Base-by-base conservation (phyloP, 192 early-diverging fungal genomes). In the Diversispora eburnea region DNA sequence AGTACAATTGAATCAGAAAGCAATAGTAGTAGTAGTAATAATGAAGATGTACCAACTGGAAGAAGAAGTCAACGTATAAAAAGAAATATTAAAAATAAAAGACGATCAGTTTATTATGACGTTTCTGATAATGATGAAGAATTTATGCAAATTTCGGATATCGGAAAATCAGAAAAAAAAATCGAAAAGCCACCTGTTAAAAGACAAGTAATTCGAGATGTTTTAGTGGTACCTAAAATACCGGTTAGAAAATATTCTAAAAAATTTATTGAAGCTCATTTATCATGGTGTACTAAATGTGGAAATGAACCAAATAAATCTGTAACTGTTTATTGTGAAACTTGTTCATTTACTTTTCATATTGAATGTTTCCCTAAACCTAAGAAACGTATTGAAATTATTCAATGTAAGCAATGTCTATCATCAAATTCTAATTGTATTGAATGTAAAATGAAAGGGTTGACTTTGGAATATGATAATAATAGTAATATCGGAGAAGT, bases 301-400 rank as follows among this genome's bases (percentile, higher is more conserved):
- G 61, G 61, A 7, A 17, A 63, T 41, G 43, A 7, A 17, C 39
- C 0, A 17, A 17, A 33, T 3, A 63, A 63, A 19, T 76, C 76
- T 17, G 57, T 74, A 8, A 65, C 79, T 4, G 20, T 81, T 20
- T 76, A 78, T 7, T 81, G 80, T 25, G 80, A 81, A 48, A 78
- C 73, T 45, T 81, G 80, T 60, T 76, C 80, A n/a, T 51, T 66
- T 13, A 72, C 75, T 46, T 78, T 70, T 41, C 80, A 81, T 72
- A 57, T 75, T 1, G 25, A 39, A 39, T 81, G 79, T 56, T 42
- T 78, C 41, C 65, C 70, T 55, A 75, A 76, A 67, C 64, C 73
- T 2, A 76, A 78, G 39, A 64, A 67, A 4, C 73, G 76, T 57
- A 76, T 67, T 33, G 45, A 76, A 22, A 73, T 73, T 19, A 76